These are phyloP conservation scores for Zygosaccharomyces siamensis DNA, from an alignment of 805 yeast genomes.

Conservation along the genomic window DNA sequence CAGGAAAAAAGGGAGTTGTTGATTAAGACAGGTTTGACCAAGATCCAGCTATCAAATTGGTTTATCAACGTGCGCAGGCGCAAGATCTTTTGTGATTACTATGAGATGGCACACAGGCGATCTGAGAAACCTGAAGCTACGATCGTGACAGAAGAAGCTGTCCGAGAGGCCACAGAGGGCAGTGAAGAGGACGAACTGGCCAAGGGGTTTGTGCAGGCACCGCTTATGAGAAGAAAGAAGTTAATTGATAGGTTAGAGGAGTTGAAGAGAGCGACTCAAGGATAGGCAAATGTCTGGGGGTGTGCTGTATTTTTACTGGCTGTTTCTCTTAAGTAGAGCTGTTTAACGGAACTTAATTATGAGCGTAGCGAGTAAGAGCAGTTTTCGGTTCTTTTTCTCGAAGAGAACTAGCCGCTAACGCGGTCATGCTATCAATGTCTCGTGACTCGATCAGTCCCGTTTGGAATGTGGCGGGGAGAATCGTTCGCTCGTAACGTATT, in stretches of 20 bases:
- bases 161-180: constrained; percentile 15
- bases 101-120: constrained; percentile 18
- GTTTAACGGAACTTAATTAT: constrained; percentile 1
- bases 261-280: constrained; percentile 22
- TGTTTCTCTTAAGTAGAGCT: neutral
- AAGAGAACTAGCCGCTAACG: too few species aligned
- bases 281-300: neutral
- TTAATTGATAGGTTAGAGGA: constrained; percentile 34
- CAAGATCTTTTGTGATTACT: constrained; percentile 43
- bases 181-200: constrained; percentile 23
- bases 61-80: constrained; percentile 82
- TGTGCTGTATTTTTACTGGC: neutral
- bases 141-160: constrained; percentile 15
- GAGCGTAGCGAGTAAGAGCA: too few species aligned
- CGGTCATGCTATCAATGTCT: too few species aligned
- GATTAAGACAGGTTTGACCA: constrained; percentile 68
- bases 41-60: constrained; percentile 82
- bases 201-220: constrained; percentile 24
- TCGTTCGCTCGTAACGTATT: too few species aligned
- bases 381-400: too few species aligned
- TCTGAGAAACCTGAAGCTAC: constrained; percentile 5
- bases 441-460: too few species aligned
- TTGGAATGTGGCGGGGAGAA: too few species aligned
- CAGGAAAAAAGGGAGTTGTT: constrained; percentile 68
- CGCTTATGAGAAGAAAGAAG: constrained; percentile 32